These are phyloP conservation scores for Penstemon barbatus DNA, from an alignment of 257 asterid species.

Conservation along the genomic window DNA sequence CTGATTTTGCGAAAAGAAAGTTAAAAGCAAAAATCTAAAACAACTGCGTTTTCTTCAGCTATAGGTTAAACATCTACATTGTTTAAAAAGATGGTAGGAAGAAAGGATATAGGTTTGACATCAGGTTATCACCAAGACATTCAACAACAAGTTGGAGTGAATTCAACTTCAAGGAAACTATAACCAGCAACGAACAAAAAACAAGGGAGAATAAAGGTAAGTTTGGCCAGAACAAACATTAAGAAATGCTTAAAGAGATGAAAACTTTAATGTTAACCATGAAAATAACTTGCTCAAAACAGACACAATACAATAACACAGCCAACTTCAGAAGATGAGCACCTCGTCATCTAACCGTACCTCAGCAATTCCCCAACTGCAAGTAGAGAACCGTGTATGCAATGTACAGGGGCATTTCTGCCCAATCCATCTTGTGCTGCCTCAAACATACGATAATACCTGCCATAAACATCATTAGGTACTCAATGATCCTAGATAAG, in stretches of 20 bases:
- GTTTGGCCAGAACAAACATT: conserved; percentile 19
- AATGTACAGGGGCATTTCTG: conserved; percentile 84
- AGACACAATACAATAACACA: conserved; percentile 6
- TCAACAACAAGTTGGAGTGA: background rate
- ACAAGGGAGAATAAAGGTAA: conserved; percentile 6
- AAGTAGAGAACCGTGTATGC: conserved; percentile 98
- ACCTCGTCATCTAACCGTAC: conserved; percentile 48
- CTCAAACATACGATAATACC: conserved; percentile 99
- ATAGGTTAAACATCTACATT: background rate
- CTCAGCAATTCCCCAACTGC: conserved; percentile 99
- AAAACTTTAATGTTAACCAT: background rate
- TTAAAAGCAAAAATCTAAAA: background rate
- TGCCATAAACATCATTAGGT: conserved; percentile 36
- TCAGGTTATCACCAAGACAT: background rate
- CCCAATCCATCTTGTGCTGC: conserved; percentile 98
- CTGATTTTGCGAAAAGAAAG: background rate
- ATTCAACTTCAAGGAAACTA: conserved; percentile 16
- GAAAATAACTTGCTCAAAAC: background rate
- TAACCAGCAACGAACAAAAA: conserved; percentile 16
- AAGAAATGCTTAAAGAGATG: background rate
- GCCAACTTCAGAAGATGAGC: conserved; percentile 24
- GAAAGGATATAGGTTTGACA: background rate
- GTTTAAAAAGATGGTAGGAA: background rate
- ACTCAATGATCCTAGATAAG: conserved; percentile 24
- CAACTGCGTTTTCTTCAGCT: background rate